These are phyloP conservation scores for Guillardia theta DNA, from an alignment of 78 protist species.

Conservation along the genomic window DNA sequence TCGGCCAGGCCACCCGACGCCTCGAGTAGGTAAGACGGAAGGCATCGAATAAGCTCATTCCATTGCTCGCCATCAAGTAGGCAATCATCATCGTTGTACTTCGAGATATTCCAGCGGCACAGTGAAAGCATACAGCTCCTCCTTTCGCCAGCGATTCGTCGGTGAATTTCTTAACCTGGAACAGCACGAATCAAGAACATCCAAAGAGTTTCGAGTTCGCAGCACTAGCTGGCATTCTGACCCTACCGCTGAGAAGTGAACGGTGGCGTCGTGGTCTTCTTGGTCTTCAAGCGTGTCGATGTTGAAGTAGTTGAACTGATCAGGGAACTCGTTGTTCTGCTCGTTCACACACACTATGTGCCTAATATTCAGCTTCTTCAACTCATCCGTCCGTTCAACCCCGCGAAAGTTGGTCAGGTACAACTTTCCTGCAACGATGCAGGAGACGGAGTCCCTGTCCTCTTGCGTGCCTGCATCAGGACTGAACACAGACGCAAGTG, in stretches of 20 bases:
- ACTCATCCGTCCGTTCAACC: not conserved
- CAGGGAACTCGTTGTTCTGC: not conserved
- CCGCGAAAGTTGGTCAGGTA: not conserved
- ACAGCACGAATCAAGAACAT: too few species aligned
- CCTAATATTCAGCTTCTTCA: not conserved
- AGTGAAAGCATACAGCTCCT: not conserved
- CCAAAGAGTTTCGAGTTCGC: too few species aligned
- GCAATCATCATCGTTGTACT: not conserved
- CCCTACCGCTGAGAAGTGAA: not conserved
- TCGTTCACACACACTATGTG: not conserved
- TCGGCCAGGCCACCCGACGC: not conserved
- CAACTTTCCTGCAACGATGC: not conserved
- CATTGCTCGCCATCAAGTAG: not conserved
- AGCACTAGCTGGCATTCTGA: too few species aligned
- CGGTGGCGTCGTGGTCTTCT: conserved; percentile 9
- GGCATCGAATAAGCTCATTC: not conserved
- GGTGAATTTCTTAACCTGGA: not conserved
- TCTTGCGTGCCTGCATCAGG: not conserved
- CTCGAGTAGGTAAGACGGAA: not conserved
- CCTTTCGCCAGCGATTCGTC: not conserved
- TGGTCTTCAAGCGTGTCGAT: not conserved
- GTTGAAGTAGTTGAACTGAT: not conserved
- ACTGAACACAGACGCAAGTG: not conserved
- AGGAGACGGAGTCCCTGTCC: not conserved
- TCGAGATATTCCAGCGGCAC: conserved; percentile 12